Base-by-base conservation (phyloP, 192 early-diverging fungal species). In the Coemansia sp. region DNA sequence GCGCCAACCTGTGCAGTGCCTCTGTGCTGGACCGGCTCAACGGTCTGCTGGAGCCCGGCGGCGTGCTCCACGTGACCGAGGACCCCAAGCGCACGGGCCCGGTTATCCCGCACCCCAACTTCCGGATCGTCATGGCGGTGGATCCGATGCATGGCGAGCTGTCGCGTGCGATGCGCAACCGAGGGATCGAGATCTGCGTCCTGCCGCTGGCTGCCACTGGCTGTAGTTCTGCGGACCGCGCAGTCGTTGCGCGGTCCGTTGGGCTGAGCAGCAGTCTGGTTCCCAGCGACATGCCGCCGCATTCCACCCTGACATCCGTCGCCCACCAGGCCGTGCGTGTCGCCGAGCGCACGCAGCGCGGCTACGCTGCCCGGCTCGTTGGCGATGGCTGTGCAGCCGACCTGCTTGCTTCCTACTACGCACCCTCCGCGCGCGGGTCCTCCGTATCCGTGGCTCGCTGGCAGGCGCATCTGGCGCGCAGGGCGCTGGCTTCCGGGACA, bases 11-110 rank as follows among this genome's bases (percentile, higher is more conserved):
- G 51, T 98, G 97, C 68, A 94, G 91, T 65, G 89, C 97, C 4
- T 91, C 93, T 16, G 94, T 99, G 40, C 85, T 99, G 52, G 97
- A 99, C 80, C 90, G 97, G 11, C 85, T 99, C 39, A 99, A 99
- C 71, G 88, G 93, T 6, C 74, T 99, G 16, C 86, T 99, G 51
- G 97, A 99, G 80, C 90, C 91, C 39, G 86, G 91, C 66, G 95
- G 96, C 40, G 85, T 88, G 3, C 76, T 99, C 26, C 88, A 92
- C 70, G 88, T 99, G 2, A 97, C 92, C 69, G 97, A 99, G 70
- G 90, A 94, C 66, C 91, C 92, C 13, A 84, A 88, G 63, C 75
- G 76, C 45, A 63, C 56, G 8, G 51, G 39, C 3, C 85, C 92
- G 8, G 87, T 97, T 47, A 72, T 80, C 18, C 94, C 95, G 10